These are phyloP conservation scores for Cephaloascus albidus DNA, from an alignment of 805 yeast genomes.

Conservation along the genomic window DNA sequence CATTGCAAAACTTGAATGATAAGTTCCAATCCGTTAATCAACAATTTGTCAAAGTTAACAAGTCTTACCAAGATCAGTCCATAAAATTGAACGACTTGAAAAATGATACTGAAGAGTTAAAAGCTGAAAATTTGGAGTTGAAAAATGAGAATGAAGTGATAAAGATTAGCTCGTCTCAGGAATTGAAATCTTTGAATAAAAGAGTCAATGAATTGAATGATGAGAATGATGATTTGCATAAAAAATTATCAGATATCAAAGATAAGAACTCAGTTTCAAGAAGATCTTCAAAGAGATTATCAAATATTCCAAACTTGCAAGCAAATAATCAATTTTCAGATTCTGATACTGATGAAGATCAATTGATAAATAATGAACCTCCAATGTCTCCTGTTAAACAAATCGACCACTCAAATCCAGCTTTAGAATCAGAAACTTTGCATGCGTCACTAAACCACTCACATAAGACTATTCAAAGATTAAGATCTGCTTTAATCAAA, in stretches of 20 bases:
- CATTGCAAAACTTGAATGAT: conserved; percentile 34
- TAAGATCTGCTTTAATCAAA: conserved; percentile 42
- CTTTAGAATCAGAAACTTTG: conserved; percentile 57
- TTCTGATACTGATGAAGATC: conserved; percentile 16
- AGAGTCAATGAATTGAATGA: conserved; percentile 56
- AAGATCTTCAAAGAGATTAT: conserved; percentile 1
- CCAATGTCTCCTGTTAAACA: conserved; percentile 21
- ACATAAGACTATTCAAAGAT: conserved; percentile 49
- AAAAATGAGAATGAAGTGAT: conserved; percentile 25
- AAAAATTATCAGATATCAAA: conserved; percentile 14
- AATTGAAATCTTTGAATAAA: conserved; percentile 37
- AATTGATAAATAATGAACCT: conserved; percentile 27
- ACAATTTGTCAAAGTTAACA: conserved; percentile 28
- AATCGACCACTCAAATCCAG: conserved; percentile 29
- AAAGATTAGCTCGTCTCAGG: conserved; percentile 24
- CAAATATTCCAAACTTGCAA: neutral
- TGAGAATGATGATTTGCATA: conserved; percentile 53
- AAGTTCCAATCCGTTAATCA: conserved; percentile 26
- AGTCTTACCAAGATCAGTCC: conserved; percentile 21
- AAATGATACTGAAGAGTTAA: conserved; percentile 36
- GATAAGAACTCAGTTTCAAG: neutral
- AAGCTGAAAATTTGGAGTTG: conserved; percentile 28
- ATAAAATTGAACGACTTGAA: neutral
- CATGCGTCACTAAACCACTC: conserved; percentile 58
- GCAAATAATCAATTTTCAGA: neutral